A percentile compares a stretch with the other conserved stretches of the same genome.
phyloP scores from a whole-genome alignment of 805 yeast genomes.

The Metschnikowia arizonensis region DNA sequence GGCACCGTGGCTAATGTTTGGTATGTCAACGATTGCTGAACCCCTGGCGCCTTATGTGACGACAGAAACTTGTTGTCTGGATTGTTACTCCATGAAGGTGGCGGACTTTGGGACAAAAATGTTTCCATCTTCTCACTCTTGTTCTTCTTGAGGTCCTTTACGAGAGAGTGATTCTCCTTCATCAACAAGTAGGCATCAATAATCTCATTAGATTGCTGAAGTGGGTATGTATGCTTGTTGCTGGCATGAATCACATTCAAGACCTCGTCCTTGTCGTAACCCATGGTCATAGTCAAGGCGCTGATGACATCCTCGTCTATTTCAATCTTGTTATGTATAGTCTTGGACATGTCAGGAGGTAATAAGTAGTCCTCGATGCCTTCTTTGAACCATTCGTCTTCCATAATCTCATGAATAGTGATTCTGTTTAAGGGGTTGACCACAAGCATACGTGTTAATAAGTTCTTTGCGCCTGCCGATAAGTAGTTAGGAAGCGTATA shows the following conservation, averaged over 20 bases:
- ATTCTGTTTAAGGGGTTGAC: slow-evolving; percentile 93
- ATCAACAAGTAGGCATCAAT: slow-evolving; percentile 81
- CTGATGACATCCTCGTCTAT: slow-evolving; percentile 73
- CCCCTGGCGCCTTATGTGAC: slow-evolving; percentile 38
- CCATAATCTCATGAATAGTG: slow-evolving; percentile 86
- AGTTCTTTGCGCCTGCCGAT: slow-evolving; percentile 77
- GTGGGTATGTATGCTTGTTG: slow-evolving; percentile 28
- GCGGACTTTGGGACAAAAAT: slow-evolving; percentile 59
- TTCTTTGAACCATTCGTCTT: slow-evolving; percentile 88
- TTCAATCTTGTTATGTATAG: slow-evolving; percentile 38
- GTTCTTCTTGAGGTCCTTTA: slow-evolving; percentile 57
- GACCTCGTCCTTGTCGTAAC: slow-evolving; percentile 82
- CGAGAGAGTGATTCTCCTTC: slow-evolving; percentile 70
- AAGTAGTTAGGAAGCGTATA: slow-evolving; percentile 85
- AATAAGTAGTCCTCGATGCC: slow-evolving; percentile 76
- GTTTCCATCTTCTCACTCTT: slow-evolving; percentile 52
- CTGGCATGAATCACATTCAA: slow-evolving; percentile 62
- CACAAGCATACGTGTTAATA: slow-evolving; percentile 85
- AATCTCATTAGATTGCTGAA: slow-evolving; percentile 58
- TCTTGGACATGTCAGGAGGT: slow-evolving; percentile 48
- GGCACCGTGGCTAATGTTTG: slow-evolving; percentile 47
- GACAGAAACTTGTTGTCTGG: slow-evolving; percentile 16
- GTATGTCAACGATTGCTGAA: slow-evolving; percentile 43
- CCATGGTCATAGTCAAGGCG: slow-evolving; percentile 78
- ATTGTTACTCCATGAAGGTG: slow-evolving; percentile 40